phyloP scores from a whole-genome alignment of 352 stramenopile species.

The Globisporangium iwayamae region DNA sequence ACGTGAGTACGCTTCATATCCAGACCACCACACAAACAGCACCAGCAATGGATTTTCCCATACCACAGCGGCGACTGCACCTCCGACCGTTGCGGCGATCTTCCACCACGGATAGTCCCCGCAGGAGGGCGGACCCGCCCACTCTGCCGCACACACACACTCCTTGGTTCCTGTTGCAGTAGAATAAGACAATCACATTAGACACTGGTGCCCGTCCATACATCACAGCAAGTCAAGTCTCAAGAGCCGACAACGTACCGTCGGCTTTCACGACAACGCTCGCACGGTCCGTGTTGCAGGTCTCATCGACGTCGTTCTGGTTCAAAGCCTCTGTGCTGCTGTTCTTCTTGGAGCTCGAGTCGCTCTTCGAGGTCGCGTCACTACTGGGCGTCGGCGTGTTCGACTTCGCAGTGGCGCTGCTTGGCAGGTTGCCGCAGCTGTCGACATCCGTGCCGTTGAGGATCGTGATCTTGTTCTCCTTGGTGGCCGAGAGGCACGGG shows the following conservation, averaged over 20 bases:
- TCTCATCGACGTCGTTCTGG: conserved; percentile 18
- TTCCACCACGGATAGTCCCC: conserved; percentile 44
- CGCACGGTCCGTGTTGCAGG: conserved; percentile 35
- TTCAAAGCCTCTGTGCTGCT: neutral
- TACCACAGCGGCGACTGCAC: conserved; percentile 36
- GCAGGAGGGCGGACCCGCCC: conserved; percentile 36
- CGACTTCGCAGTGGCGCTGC: neutral
- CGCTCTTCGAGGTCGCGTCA: neutral
- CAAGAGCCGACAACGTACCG: conserved; percentile 4
- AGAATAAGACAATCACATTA: neutral
- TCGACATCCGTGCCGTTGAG: conserved; percentile 11
- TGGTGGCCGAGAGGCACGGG: conserved; percentile 22
- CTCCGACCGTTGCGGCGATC: conserved; percentile 33
- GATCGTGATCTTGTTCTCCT: conserved; percentile 15
- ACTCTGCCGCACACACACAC: conserved; percentile 44
- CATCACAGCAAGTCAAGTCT: neutral
- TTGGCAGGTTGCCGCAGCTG: conserved; percentile 14
- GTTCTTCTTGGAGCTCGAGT: conserved; percentile 1
- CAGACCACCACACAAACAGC: neutral
- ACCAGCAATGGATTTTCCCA: neutral
- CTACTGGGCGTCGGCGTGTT: neutral
- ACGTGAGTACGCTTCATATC: neutral
- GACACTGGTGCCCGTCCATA: neutral
- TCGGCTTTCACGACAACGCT: conserved; percentile 17
- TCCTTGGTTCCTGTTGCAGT: conserved; percentile 18